These are phyloP conservation scores for Penicillium sp. DNA, from an alignment of 2,329 filamentous ascomycete genomes.

Conservation along the genomic window DNA sequence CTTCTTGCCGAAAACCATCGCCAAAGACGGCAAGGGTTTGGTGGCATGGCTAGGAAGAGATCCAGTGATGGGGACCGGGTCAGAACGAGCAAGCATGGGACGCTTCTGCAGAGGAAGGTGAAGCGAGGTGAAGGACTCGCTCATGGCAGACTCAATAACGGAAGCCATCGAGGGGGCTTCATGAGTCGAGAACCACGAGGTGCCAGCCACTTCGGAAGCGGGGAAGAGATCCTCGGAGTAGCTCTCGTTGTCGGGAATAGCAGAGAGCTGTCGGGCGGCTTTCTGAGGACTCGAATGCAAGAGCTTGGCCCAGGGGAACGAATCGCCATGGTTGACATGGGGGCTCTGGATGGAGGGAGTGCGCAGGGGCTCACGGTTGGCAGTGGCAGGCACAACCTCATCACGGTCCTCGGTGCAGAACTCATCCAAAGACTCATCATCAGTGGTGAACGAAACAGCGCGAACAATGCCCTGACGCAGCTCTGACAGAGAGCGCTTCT, in stretches of 20 bases:
- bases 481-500: slow-evolving; percentile 77
- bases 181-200: slow-evolving; percentile 76
- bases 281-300: slow-evolving; percentile 74
- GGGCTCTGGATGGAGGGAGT: slow-evolving; percentile 94
- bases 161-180: slow-evolving; percentile 83
- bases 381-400: slow-evolving; percentile 72
- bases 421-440: slow-evolving; percentile 87
- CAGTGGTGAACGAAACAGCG: slow-evolving; percentile 87
- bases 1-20: slow-evolving; percentile 72
- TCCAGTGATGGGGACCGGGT: slow-evolving; percentile 74
- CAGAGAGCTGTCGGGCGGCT: slow-evolving; percentile 78
- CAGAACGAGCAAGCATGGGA: slow-evolving; percentile 51
- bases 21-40: slow-evolving; percentile 67
- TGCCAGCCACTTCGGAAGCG: slow-evolving; percentile 64
- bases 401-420: slow-evolving; percentile 84
- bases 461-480: slow-evolving; percentile 77
- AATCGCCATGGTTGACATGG: slow-evolving; percentile 69
- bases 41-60: slow-evolving; percentile 67
- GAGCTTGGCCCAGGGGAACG: slow-evolving; percentile 94
- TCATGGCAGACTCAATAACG: slow-evolving; percentile 78
- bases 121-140: slow-evolving; percentile 76
- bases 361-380: slow-evolving; percentile 90
- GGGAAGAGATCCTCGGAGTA: slow-evolving; percentile 86
- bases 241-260: slow-evolving; percentile 75
- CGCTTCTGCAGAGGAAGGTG: slow-evolving; percentile 50